These are phyloP conservation scores for Leccinellum rugosiceps DNA, from an alignment of 768 basidiomycete species.

Conservation along the genomic window DNA sequence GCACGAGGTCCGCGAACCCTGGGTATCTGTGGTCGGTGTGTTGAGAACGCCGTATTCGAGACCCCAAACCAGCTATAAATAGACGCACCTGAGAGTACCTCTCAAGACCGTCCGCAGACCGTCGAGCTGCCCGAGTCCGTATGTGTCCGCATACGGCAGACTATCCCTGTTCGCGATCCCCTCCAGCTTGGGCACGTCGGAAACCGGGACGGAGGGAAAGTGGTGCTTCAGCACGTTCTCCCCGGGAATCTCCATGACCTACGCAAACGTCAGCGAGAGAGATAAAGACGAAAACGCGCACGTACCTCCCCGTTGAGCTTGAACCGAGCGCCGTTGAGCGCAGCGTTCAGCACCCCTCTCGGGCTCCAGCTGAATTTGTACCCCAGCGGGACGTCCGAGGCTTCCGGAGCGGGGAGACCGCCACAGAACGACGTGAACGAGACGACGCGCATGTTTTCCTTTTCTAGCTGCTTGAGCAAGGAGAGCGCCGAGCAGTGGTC, in stretches of 20 bases:
- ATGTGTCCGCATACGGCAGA: conserved; percentile 63
- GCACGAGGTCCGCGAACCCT: conserved; percentile 74
- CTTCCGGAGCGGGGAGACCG: conserved; percentile 77
- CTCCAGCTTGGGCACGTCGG: conserved; percentile 63
- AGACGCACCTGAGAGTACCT: conserved; percentile 72
- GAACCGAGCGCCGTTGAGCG: conserved; percentile 68
- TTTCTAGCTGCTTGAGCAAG: conserved; percentile 51
- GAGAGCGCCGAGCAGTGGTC: conserved; percentile 86
- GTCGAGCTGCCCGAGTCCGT: conserved; percentile 47
- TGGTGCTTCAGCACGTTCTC: conserved; percentile 50
- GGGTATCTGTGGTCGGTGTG: conserved; percentile 56
- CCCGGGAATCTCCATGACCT: conserved; percentile 51
- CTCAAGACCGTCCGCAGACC: conserved; percentile 66
- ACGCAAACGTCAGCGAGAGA: neutral
- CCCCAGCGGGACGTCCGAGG: conserved; percentile 60
- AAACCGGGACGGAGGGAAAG: conserved; percentile 69
- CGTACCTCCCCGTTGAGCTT: conserved; percentile 56
- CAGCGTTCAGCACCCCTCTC: conserved; percentile 78
- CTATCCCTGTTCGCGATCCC: conserved; percentile 87
- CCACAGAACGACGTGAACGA: conserved; percentile 93
- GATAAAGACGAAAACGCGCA: too few species aligned
- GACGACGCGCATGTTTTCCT: conserved; percentile 51
- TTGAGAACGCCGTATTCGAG: neutral
- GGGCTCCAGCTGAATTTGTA: conserved; percentile 97
- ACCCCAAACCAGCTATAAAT: too few species aligned